These are phyloP conservation scores for Dendrocalamus latiflorus DNA, from an alignment of 202 grass and related monocot species.

Conservation along the genomic window DNA sequence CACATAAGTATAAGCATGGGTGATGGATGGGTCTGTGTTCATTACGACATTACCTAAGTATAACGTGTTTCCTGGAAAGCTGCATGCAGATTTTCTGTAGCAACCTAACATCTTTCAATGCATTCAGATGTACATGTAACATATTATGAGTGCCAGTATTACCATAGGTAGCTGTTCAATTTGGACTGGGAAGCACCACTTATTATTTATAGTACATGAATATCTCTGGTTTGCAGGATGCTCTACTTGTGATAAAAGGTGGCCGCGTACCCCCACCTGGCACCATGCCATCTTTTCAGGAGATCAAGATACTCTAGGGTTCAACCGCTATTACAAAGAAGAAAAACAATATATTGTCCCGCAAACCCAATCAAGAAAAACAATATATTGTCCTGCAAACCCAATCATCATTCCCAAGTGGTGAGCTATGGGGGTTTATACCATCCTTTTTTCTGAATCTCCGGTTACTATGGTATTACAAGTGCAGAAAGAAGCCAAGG, in stretches of 20 bases:
- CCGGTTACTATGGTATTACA: slow-evolving; percentile 29
- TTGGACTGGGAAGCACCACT: background rate
- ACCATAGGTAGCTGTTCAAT: background rate
- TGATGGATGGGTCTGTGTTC: background rate
- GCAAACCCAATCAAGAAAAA: too few species aligned
- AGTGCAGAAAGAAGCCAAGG: slow-evolving; percentile 19
- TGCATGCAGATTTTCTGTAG: background rate
- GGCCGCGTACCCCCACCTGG: slow-evolving; percentile 64
- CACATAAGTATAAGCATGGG: background rate
- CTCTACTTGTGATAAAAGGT: too few species aligned
- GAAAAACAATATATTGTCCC: too few species aligned
- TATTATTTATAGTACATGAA: background rate
- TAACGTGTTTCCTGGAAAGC: background rate
- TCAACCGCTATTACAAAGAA: too few species aligned
- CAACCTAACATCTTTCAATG: background rate
- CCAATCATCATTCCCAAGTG: too few species aligned
- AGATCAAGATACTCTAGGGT: too few species aligned
- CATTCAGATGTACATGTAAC: background rate
- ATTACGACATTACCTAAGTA: background rate
- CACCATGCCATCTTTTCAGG: slow-evolving; percentile 77
- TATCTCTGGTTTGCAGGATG: slow-evolving; percentile 63
- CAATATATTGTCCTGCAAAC: too few species aligned
- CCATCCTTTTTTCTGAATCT: slow-evolving; percentile 7
- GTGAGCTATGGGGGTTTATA: background rate
- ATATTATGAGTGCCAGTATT: background rate